phyloP scores from a whole-genome alignment of 495 filamentous ascomycete species.

The Penicillium maclennaniae region DNA sequence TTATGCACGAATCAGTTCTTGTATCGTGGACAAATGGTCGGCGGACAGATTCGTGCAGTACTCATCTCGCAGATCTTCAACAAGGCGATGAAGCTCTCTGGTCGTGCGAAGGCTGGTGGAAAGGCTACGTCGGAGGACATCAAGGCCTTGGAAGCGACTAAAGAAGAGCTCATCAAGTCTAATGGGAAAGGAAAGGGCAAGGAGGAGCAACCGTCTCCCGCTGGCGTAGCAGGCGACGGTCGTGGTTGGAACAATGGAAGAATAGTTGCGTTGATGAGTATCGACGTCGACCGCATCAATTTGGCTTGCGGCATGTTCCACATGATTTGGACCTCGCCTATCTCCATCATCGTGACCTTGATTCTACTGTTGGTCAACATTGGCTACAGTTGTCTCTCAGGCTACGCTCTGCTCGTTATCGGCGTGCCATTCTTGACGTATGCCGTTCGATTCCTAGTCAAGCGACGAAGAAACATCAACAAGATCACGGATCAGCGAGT shows the following conservation, averaged over 20 bases:
- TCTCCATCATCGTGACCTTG: slow-evolving; percentile 73
- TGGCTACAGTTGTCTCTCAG: slow-evolving; percentile 81
- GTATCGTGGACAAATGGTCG: slow-evolving; percentile 75
- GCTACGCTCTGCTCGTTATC: slow-evolving; percentile 76
- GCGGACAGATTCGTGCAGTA: slow-evolving; percentile 69
- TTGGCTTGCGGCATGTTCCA: slow-evolving; percentile 84
- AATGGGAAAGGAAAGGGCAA: slow-evolving; percentile 32
- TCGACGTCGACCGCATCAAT: slow-evolving; percentile 87
- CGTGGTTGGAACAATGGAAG: slow-evolving; percentile 87
- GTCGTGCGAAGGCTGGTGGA: slow-evolving; percentile 68
- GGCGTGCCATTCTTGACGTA: slow-evolving; percentile 69
- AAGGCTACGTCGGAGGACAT: slow-evolving; percentile 40
- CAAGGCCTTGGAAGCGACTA: slow-evolving; percentile 32
- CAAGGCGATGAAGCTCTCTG: slow-evolving; percentile 79
- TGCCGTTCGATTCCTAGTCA: slow-evolving; percentile 68
- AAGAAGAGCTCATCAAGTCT: slow-evolving; percentile 41
- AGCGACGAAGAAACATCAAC: slow-evolving; percentile 72
- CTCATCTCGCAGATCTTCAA: slow-evolving; percentile 73
- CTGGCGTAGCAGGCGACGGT: slow-evolving; percentile 58
- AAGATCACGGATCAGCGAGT: slow-evolving; percentile 90
- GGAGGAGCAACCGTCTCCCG: slow-evolving; percentile 12
- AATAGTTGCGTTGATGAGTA: slow-evolving; percentile 88
- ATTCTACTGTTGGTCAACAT: slow-evolving; percentile 78
- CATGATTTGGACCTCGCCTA: slow-evolving; percentile 79
- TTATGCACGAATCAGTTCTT: slow-evolving; percentile 76